Percentiles rank a stretch among this genome's conserved stretches.
These are phyloP conservation scores for Tuber microsphaerosporum DNA, from an alignment of 495 filamentous ascomycete species.

Conservation along the genomic window DNA sequence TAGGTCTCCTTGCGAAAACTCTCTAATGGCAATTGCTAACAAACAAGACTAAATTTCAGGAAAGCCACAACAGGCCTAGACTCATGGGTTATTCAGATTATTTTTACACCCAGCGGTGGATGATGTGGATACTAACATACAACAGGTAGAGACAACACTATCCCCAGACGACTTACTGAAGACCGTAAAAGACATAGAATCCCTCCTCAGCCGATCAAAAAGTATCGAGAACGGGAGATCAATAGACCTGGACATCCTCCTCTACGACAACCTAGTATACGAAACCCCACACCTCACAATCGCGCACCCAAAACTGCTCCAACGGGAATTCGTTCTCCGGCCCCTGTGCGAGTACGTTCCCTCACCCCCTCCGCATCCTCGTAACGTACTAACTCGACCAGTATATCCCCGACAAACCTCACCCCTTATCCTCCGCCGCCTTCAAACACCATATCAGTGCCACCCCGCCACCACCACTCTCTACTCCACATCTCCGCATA, in stretches of 20 bases:
- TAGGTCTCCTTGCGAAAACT: too few relatives aligned
- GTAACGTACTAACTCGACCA: slow-evolving; percentile 3
- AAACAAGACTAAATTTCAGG: slow-evolving; percentile 8
- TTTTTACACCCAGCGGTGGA: slow-evolving; percentile 30
- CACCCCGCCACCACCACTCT: slow-evolving; percentile 50
- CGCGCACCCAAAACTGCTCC: slow-evolving; percentile 77
- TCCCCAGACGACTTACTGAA: slow-evolving; percentile 68
- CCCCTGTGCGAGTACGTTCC: slow-evolving; percentile 73
- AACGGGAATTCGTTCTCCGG: slow-evolving; percentile 86
- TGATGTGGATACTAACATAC: neutral
- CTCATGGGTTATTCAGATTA: slow-evolving; percentile 65
- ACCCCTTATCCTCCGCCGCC: slow-evolving; percentile 37
- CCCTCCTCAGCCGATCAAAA: slow-evolving; percentile 67
- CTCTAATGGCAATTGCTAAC: slow-evolving; percentile 22
- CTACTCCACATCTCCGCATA: slow-evolving; percentile 54
- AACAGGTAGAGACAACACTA: slow-evolving; percentile 72
- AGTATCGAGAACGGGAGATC: slow-evolving; percentile 84
- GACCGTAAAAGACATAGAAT: slow-evolving; percentile 75
- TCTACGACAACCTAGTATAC: slow-evolving; percentile 67
- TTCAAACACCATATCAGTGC: slow-evolving; percentile 56
- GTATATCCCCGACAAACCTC: slow-evolving; percentile 33
- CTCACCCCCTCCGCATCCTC: neutral
- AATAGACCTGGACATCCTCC: slow-evolving; percentile 87
- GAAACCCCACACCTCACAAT: slow-evolving; percentile 66
- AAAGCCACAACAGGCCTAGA: slow-evolving; percentile 41